Base-by-base conservation (phyloP, 148 eudicot species). In the Arctostaphylos glauca region DNA sequence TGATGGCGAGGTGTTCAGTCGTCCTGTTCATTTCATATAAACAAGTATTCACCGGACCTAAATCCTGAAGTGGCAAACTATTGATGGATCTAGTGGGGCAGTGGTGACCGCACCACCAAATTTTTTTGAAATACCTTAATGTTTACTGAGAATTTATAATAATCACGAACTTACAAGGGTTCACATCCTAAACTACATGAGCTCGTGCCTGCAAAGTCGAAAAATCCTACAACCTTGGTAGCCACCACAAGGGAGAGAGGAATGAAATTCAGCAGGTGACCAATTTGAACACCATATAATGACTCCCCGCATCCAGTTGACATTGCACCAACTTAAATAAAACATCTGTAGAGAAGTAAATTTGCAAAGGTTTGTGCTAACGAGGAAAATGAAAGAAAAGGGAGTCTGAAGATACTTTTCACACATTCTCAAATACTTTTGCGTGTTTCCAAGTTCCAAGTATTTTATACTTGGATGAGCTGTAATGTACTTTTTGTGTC, bases 381-480 rank as follows among this genome's bases (percentile, higher is more conserved):
- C 13, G 6, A 62, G 68, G 68, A n/a, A n/a, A 31, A 31, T 31
- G 4, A 4, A 62, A 62, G 68, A 62, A 62, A 62, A 38, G 68
- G 68, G 68, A 7, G 31, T 64, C 25, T 60, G 2, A n/a, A 60
- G 70, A 21, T 64, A 64, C 70, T 10, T 64, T 64, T 62, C 38
- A 62, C 31, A 21, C 13, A 60, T 60, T 60, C 66, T 31, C 66
- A n/a, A 60, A 16, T 60, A 60, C 66, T 59, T 59, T n/a, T 1
- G n/a, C n/a, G 3, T 59, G 66, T 59, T 59, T 59, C 66, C 66
- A 59, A 59, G 66, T 59, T 59, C 66, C 66, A 59, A 59, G 66
- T 59, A 59, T n/a, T 59, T 59, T 23, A 19, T n/a, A 60, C 31
- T 62, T 21, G 38, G 6, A 25, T 31, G 21, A 31, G 31, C 68